Percentiles rank a stretch among this genome's conserved stretches.
Conservation (phyloP, 2,329 filamentous ascomycete species). For the Xylariaceae sp. region DNA sequence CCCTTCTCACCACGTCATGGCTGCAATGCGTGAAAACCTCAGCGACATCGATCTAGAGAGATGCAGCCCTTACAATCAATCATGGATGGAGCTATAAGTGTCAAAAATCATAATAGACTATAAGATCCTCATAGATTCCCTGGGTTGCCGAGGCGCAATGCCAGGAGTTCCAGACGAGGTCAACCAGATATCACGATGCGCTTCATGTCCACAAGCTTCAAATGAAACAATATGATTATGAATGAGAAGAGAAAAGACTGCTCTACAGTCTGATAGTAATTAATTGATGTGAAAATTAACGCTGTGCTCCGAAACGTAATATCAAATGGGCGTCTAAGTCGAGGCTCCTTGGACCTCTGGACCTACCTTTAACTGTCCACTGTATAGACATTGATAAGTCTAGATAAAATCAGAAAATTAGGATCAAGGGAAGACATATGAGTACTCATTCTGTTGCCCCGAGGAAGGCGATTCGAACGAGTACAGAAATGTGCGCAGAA, state of each 20-base stretch:
- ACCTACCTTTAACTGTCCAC: not conserved
- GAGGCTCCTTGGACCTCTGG: not conserved
- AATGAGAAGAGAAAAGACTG: slow-evolving; percentile 2
- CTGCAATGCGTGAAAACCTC: no score
- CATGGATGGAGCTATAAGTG: no score
- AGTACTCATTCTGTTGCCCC: slow-evolving; percentile 40
- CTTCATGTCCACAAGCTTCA: no score
- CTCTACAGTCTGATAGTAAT: not conserved
- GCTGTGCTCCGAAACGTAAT: not conserved
- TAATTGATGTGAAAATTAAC: not conserved
- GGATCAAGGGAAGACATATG: slow-evolving; percentile 25
- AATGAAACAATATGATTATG: no score
- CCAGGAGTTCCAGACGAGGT: no score
- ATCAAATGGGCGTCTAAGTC: not conserved
- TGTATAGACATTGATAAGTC: not conserved
- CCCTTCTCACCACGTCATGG: no score
- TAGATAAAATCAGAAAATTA: slow-evolving; percentile 18
- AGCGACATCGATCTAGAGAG: no score
- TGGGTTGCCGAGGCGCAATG: no score
- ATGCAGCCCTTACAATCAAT: no score
- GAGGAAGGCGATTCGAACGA: slow-evolving; percentile 54
- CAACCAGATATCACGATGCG: no score
- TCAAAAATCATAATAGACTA: no score
- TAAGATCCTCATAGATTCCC: no score
- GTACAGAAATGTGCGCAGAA: slow-evolving; percentile 59